Conservation (phyloP, 441 rosid genomes). For the Erodium texanum region DNA sequence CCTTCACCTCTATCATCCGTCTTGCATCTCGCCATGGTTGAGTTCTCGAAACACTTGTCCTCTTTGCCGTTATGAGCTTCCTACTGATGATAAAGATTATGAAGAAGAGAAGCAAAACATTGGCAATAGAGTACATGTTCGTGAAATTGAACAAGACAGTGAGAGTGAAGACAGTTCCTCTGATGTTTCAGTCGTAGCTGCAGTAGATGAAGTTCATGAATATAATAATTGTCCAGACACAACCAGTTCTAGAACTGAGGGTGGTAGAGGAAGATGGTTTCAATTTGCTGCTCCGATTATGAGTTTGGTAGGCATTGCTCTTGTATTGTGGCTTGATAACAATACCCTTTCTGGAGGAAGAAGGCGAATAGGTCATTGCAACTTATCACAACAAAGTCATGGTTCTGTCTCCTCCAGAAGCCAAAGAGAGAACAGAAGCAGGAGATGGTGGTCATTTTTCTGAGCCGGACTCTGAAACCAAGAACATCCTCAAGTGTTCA, state of each 20-base stretch:
- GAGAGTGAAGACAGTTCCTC: slow-evolving; percentile 36
- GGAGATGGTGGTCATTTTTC: slow-evolving; percentile 84
- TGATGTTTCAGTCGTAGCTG: slow-evolving; percentile 35
- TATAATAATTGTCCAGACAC: slow-evolving; percentile 11
- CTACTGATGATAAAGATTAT: slow-evolving; percentile 77
- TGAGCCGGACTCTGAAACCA: slow-evolving; percentile 15
- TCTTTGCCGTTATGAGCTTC: slow-evolving; percentile 81
- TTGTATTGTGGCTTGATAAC: slow-evolving; percentile 65
- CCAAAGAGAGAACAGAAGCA: slow-evolving; percentile 45
- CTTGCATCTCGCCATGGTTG: slow-evolving; percentile 85
- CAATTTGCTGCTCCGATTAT: slow-evolving; percentile 70
- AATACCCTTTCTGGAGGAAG: slow-evolving; percentile 34
- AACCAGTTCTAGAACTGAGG: slow-evolving; percentile 14
- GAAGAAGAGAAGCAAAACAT: slow-evolving; percentile 52
- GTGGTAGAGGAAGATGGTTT: slow-evolving; percentile 45
- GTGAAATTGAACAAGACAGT: slow-evolving; percentile 31
- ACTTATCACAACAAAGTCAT: slow-evolving; percentile 18
- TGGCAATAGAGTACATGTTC: slow-evolving; percentile 18
- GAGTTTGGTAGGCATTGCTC: slow-evolving; percentile 66
- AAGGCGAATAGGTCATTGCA: slow-evolving; percentile 22
- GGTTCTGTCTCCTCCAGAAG: slow-evolving; percentile 18
- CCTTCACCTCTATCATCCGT: slow-evolving; percentile 63
- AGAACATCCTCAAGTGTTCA: background rate
- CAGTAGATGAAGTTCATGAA: slow-evolving; percentile 32
- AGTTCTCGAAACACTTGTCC: slow-evolving; percentile 82